Conservation (phyloP, 345 rosid genomes). For the Eutrema yunnanense region DNA sequence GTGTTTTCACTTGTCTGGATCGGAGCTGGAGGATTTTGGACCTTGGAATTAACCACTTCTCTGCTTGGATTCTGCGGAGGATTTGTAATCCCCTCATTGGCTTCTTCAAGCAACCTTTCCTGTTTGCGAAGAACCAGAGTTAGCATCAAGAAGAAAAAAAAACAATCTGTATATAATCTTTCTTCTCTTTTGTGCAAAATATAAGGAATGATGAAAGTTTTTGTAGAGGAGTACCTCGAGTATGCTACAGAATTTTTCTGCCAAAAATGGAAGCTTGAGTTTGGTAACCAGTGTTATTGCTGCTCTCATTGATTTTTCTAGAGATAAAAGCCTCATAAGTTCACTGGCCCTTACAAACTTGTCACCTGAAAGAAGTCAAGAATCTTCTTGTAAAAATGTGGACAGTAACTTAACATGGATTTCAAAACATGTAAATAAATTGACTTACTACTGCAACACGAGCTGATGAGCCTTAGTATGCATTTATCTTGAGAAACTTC, state of each 20-base stretch:
- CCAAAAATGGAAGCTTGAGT: constrained; percentile 87
- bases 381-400: neutral
- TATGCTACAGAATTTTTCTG: constrained; percentile 73
- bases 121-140: constrained; percentile 25
- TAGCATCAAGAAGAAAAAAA: neutral
- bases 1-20: constrained; percentile 31
- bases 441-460: constrained; percentile 86
- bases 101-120: constrained; percentile 71
- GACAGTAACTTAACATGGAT: neutral
- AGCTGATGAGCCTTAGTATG: constrained; percentile 76
- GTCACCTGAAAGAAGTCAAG: constrained; percentile 48
- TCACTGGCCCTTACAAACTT: constrained; percentile 78
- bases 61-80: constrained; percentile 9
- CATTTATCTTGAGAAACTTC: constrained; percentile 93
- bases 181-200: neutral
- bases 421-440: neutral
- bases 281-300: constrained; percentile 86
- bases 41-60: constrained; percentile 17
- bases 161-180: neutral
- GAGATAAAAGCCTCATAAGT: constrained; percentile 63
- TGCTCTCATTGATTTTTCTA: constrained; percentile 80
- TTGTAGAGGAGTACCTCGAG: constrained; percentile 50
- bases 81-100: constrained; percentile 23
- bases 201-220: neutral
- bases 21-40: constrained; percentile 20